Conservation (phyloP, 306 rosid genomes). For the Pyrus betulifolia region DNA sequence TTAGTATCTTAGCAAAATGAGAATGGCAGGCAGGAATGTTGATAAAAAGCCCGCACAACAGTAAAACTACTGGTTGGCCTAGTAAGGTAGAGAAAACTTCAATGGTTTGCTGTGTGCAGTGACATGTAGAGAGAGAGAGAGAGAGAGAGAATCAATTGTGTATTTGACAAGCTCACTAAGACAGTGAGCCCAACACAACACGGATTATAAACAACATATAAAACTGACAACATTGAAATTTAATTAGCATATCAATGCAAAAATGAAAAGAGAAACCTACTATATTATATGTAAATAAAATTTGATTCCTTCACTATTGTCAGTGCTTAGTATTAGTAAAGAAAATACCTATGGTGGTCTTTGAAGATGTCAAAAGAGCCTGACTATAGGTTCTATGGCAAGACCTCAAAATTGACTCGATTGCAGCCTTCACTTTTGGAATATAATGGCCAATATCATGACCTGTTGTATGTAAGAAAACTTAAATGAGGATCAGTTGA, state of each 20-base stretch:
- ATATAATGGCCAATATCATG: conserved; percentile 88
- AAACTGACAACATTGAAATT: not conserved
- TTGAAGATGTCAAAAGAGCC: conserved; percentile 97
- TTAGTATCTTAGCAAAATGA: not conserved
- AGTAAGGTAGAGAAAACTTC: not conserved
- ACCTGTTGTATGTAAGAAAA: conserved; percentile 51
- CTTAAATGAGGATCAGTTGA: conserved; percentile 11
- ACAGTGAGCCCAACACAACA: conserved; percentile 39
- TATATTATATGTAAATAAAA: not conserved
- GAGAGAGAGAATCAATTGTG: conserved; percentile 17
- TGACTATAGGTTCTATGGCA: conserved; percentile 77
- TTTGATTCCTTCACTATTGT: not conserved
- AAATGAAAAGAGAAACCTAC: not conserved
- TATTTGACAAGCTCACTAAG: conserved; percentile 88
- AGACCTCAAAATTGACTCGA: conserved; percentile 80
- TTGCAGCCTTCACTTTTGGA: conserved; percentile 96
- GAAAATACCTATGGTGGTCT: conserved; percentile 74
- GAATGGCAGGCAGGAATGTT: not conserved
- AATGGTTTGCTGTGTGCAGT: not conserved
- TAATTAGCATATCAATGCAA: not conserved
- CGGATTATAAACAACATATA: not conserved
- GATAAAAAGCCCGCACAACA: not conserved
- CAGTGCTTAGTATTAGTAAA: conserved; percentile 13
- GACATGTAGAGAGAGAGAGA: not conserved
- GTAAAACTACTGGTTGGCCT: not conserved